These are phyloP conservation scores for Monilinia fructigena DNA, from an alignment of 2,329 filamentous ascomycete genomes.

Conservation along the genomic window DNA sequence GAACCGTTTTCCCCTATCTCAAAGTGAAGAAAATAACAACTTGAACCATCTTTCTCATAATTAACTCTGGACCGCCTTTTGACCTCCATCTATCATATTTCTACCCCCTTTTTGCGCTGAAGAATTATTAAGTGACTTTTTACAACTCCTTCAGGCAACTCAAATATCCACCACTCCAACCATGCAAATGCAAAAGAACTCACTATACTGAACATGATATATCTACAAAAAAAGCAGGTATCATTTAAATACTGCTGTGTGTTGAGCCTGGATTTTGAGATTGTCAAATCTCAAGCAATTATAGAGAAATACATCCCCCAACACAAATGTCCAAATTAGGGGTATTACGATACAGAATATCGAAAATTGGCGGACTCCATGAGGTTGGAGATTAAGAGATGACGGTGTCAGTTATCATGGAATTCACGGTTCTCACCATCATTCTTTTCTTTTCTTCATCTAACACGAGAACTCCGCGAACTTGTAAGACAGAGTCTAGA, in stretches of 20 bases:
- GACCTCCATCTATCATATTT: conserved; percentile 9
- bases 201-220: conserved; percentile 22
- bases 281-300: conserved; percentile 11
- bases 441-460: conserved; percentile 66
- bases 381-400: neutral
- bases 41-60: neutral
- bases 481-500: conserved; percentile 65
- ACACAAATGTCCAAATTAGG: conserved; percentile 10
- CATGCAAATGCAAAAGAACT: conserved; percentile 19
- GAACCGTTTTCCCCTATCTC: conserved; percentile 3
- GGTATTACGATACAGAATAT: neutral
- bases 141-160: conserved; percentile 15
- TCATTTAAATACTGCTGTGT: conserved; percentile 23
- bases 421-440: conserved; percentile 65
- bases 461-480: conserved; percentile 64
- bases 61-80: conserved; percentile 13
- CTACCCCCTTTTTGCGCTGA: neutral
- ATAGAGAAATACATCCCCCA: neutral
- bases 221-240: conserved; percentile 24
- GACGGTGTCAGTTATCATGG: conserved; percentile 17
- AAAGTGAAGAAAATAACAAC: conserved; percentile 14
- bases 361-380: conserved; percentile 1
- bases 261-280: conserved; percentile 8
- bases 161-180: conserved; percentile 7
- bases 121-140: conserved; percentile 20